Base-by-base conservation (phyloP, 345 rosid species). In the Excoecaria agallocha region DNA sequence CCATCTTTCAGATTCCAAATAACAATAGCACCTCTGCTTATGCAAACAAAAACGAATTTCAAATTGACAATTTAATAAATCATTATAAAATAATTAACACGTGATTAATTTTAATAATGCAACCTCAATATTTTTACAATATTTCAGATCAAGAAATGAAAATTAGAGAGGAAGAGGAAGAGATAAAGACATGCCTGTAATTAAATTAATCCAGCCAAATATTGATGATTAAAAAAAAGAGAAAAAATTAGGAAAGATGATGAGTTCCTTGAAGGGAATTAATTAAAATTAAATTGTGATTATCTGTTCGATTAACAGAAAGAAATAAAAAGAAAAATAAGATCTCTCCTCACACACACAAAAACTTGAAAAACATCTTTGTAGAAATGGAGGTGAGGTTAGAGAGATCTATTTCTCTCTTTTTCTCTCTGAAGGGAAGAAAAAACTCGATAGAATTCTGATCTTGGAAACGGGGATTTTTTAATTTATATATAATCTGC, bases 1-100 rank as follows among this genome's bases (percentile, higher is more conserved):
- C 78, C 68, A 22, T 70, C 64, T 12, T 30, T 64, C 66, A 15
- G 66, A 64, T 73, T 57, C 24, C 11, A 50, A 68, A 1, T 39
- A 39, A 45, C 46, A 5, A 3, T 8, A 1, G 5, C 48, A 3
- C 48, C 62, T 15, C 6, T 39, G 41, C 30, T 10, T 71, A 73
- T 74, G 76, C 46, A 12, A 24, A 58, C 7, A 43, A 43, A 8
- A 43, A 43, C 48, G 10, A 43, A 43, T 43, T 43, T 30, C 37
- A 68, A 11, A 60, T 8, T 20, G 5, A 8, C 20, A 43, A 38
- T 30, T 30, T 41, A 8, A n/a, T 41, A 46, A 10, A n/a, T 13
- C 8, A 17, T 3, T 2, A 16, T 4, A 0, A 2, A 19, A 19
- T 19, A 1, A 43, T 10, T 6, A 43, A 43, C 10, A 1, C 48